Conservation (phyloP, 352 stramenopile species). For the Phytophthora citricola region DNA sequence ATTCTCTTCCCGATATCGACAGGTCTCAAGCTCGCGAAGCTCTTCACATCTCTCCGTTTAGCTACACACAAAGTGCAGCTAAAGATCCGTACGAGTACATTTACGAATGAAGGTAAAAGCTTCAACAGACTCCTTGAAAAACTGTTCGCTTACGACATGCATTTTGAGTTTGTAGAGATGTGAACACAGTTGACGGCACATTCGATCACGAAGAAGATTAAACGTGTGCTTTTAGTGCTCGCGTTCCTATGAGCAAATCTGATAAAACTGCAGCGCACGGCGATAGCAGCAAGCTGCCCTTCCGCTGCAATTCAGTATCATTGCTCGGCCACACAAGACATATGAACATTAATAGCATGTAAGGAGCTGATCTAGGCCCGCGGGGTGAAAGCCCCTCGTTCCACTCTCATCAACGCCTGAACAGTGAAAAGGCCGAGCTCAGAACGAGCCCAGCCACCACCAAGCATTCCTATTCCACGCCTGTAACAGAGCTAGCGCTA, state of each 20-base stretch:
- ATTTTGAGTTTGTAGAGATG: slow-evolving; percentile 24
- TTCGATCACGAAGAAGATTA: slow-evolving; percentile 72
- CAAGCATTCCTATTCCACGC: slow-evolving; percentile 84
- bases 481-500: slow-evolving; percentile 87
- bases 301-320: slow-evolving; percentile 84
- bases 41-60: too few relatives aligned
- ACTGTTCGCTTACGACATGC: background rate
- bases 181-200: slow-evolving; percentile 89
- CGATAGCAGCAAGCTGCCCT: slow-evolving; percentile 28
- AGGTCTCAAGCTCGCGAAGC: too few relatives aligned
- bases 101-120: too few relatives aligned
- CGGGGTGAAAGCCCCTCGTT: slow-evolving; percentile 40
- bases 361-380: slow-evolving; percentile 83
- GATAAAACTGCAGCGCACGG: slow-evolving; percentile 83
- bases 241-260: slow-evolving; percentile 80
- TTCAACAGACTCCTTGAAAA: too few relatives aligned
- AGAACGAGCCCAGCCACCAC: slow-evolving; percentile 68
- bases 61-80: too few relatives aligned
- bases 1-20: background rate
- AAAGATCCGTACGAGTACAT: too few relatives aligned
- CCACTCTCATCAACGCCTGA: slow-evolving; percentile 85
- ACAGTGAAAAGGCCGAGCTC: slow-evolving; percentile 61
- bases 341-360: slow-evolving; percentile 41
- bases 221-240: slow-evolving; percentile 91
- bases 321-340: slow-evolving; percentile 40